These are phyloP conservation scores for Lathyrus aphaca DNA, from an alignment of 306 rosid species.

Conservation along the genomic window DNA sequence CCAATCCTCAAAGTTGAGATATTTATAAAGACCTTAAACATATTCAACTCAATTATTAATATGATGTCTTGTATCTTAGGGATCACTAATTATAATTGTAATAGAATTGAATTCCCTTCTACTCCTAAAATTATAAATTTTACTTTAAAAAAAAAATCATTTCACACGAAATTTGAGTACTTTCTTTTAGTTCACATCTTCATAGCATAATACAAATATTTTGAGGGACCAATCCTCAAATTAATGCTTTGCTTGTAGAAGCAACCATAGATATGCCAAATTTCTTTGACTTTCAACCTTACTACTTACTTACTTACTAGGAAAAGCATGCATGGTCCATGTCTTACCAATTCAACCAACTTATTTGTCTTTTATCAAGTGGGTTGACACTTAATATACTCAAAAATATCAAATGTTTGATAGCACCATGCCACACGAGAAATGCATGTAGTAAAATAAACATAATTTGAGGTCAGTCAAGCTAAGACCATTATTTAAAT, in stretches of 20 bases:
- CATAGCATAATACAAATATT: too few species aligned
- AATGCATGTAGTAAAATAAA: too few species aligned
- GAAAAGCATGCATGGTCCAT: not conserved
- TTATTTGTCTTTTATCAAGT: conserved; percentile 34
- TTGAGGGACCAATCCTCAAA: not conserved
- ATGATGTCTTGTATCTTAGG: too few species aligned
- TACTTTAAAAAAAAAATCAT: too few species aligned
- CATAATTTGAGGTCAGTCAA: conserved; percentile 23
- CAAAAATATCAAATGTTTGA: conserved; percentile 30
- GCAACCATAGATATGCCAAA: conserved; percentile 4
- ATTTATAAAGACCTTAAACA: too few species aligned
- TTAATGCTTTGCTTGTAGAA: conserved; percentile 27
- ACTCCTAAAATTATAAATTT: too few species aligned
- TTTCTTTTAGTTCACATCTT: too few species aligned
- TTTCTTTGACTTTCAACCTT: conserved; percentile 21
- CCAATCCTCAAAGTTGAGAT: too few species aligned
- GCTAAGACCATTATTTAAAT: not conserved
- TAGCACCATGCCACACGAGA: conserved; percentile 9
- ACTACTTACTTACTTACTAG: not conserved
- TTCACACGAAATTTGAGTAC: too few species aligned
- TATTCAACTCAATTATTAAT: too few species aligned
- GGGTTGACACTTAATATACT: conserved; percentile 25
- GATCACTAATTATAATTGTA: too few species aligned
- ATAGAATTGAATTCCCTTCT: too few species aligned
- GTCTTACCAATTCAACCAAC: conserved; percentile 37